phyloP scores from a whole-genome alignment of 495 filamentous ascomycete genomes.

The Xylaria cubensis region DNA sequence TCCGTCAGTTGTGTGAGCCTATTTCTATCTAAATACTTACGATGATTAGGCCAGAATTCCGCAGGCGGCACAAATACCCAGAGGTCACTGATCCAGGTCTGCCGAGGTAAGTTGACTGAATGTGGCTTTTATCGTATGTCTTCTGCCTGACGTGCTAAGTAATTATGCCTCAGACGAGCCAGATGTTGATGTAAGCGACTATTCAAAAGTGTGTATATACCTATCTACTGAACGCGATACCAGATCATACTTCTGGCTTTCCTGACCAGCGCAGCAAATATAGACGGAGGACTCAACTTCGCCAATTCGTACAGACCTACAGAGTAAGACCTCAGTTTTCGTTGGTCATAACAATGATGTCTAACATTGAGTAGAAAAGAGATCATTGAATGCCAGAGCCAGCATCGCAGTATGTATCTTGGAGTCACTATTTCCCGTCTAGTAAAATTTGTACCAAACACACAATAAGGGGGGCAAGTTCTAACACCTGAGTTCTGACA shows the following conservation, averaged over 20 bases:
- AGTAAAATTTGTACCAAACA: background rate
- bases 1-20: background rate
- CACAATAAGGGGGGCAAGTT: background rate
- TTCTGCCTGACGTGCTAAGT: slow-evolving; percentile 40
- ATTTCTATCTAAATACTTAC: background rate
- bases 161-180: background rate
- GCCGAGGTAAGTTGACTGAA: slow-evolving; percentile 39
- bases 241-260: slow-evolving; percentile 61
- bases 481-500: background rate
- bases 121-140: slow-evolving; percentile 66
- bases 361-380: slow-evolving; percentile 43
- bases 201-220: background rate
- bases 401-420: slow-evolving; percentile 48
- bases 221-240: slow-evolving; percentile 45
- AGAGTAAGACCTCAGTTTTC: background rate
- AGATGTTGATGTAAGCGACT: slow-evolving; percentile 8
- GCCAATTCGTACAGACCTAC: slow-evolving; percentile 1
- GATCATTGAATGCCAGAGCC: slow-evolving; percentile 63
- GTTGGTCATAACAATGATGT: background rate
- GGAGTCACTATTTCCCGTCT: background rate
- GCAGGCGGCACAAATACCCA: slow-evolving; percentile 29
- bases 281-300: slow-evolving; percentile 8
- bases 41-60: slow-evolving; percentile 34
- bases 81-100: slow-evolving; percentile 32
- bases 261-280: slow-evolving; percentile 38